phyloP scores from a whole-genome alignment of 2,329 filamentous ascomycete species.

The Scopulariopsis brevicaulis region DNA sequence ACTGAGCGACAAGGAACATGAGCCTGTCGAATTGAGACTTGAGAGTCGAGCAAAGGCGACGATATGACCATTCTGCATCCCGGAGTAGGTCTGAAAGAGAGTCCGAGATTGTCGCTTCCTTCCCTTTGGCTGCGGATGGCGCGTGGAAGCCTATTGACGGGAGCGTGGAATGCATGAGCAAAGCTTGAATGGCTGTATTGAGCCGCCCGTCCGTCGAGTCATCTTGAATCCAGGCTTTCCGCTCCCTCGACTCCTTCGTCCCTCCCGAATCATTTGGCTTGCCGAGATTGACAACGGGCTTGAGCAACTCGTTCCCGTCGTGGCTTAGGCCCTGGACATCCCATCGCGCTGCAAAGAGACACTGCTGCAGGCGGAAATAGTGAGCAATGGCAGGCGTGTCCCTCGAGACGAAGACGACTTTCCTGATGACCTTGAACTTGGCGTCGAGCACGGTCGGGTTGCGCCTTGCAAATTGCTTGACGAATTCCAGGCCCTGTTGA shows the following conservation, averaged over 20 bases:
- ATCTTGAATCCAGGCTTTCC: not conserved
- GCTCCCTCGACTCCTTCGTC: not conserved
- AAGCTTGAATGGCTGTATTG: not conserved
- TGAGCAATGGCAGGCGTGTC: conserved; percentile 10
- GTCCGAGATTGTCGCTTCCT: not conserved
- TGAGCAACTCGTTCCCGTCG: not conserved
- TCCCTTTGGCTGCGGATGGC: not conserved
- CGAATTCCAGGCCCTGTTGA: conserved; percentile 17
- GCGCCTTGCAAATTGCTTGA: conserved; percentile 16
- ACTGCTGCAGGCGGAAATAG: conserved; percentile 18
- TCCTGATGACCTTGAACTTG: conserved; percentile 9
- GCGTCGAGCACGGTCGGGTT: conserved; percentile 17
- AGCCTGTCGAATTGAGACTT: conserved; percentile 11
- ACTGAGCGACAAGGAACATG: conserved; percentile 9
- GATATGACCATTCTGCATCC: not conserved
- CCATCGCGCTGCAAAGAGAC: conserved; percentile 15
- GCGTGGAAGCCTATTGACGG: not conserved
- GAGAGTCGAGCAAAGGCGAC: conserved; percentile 5
- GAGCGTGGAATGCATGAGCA: not conserved
- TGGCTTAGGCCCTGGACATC: not conserved
- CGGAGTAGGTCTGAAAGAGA: not conserved
- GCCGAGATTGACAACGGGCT: not conserved
- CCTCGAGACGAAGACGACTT: conserved; percentile 15
- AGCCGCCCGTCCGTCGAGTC: not conserved
- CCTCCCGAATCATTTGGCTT: not conserved